Conservation (phyloP, 2,329 filamentous ascomycete genomes). For the Biscogniauxia sp. region DNA sequence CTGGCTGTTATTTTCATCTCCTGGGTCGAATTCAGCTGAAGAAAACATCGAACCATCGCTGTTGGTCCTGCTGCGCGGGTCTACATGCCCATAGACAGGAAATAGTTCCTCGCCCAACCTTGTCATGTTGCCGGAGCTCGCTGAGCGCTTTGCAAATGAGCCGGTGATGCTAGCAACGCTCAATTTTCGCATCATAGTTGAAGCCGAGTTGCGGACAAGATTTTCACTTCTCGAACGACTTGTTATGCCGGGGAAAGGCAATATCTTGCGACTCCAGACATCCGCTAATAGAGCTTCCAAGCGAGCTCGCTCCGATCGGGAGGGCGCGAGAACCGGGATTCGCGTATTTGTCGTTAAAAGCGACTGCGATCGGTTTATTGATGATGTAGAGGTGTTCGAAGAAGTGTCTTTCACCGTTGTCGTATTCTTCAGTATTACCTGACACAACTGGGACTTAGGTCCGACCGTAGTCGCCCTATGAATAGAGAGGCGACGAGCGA, state of each 20-base stretch:
- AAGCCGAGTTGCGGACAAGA: constrained; percentile 74
- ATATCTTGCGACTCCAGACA: constrained; percentile 76
- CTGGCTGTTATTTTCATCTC: constrained; percentile 17
- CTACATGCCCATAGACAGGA: constrained; percentile 21
- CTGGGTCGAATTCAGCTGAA: constrained; percentile 10
- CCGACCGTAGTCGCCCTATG: constrained; percentile 75
- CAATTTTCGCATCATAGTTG: constrained; percentile 83
- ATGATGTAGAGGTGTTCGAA: constrained; percentile 41
- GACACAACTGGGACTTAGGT: constrained; percentile 63
- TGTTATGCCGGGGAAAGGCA: constrained; percentile 83
- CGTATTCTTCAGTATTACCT: constrained; percentile 86
- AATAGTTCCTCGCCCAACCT: constrained; percentile 29
- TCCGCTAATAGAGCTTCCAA: constrained; percentile 73
- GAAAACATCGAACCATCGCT: constrained; percentile 17
- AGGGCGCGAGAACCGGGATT: constrained; percentile 69
- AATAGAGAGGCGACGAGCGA: constrained; percentile 70
- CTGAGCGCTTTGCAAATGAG: constrained; percentile 71
- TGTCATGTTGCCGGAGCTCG: constrained; percentile 46
- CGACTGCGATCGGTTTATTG: constrained; percentile 76
- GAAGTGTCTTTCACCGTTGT: constrained; percentile 60
- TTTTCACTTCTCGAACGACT: constrained; percentile 64
- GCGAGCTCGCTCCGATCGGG: constrained; percentile 71
- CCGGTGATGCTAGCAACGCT: constrained; percentile 78
- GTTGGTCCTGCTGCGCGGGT: constrained; percentile 22
- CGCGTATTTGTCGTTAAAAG: constrained; percentile 65